A percentile compares a stretch with the other conserved stretches of the same genome.
phyloP scores from a whole-genome alignment of 192 early-diverging fungal species.

The Coemansia pectinata region DNA sequence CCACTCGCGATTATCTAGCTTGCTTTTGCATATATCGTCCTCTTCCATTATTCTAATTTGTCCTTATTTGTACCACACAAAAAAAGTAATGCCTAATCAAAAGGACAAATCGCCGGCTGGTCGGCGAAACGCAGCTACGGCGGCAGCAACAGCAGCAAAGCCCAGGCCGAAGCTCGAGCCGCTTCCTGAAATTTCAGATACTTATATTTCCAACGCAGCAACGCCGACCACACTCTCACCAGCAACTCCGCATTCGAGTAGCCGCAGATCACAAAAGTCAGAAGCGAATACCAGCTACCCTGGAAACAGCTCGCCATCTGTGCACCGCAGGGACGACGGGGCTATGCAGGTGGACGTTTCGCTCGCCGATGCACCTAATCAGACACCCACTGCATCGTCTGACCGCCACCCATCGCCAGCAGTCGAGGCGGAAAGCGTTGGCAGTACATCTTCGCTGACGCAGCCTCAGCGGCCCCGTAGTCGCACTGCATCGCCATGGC shows the following conservation, averaged over 20 bases:
- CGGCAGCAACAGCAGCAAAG: background rate
- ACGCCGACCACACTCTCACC: slow-evolving; percentile 5
- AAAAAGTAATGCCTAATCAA: slow-evolving; percentile 21
- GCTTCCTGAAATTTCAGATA: slow-evolving; percentile 33
- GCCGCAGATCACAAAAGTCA: background rate
- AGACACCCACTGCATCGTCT: background rate
- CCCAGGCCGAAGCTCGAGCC: slow-evolving; percentile 26
- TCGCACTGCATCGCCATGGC: slow-evolving; percentile 43
- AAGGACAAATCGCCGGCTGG: slow-evolving; percentile 15
- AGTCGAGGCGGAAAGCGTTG: background rate
- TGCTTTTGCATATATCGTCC: background rate
- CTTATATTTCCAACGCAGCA: background rate
- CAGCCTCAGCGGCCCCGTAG: slow-evolving; percentile 21
- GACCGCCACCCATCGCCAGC: slow-evolving; percentile 1
- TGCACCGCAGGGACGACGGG: slow-evolving; percentile 3
- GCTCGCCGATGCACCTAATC: slow-evolving; percentile 6
- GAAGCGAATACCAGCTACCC: background rate
- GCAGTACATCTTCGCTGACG: background rate
- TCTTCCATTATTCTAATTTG: background rate
- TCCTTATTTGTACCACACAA: background rate
- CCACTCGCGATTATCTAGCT: no score
- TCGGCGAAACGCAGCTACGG: slow-evolving; percentile 5
- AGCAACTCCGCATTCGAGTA: background rate
- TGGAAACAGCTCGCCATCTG: slow-evolving; percentile 6
- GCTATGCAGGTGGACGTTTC: background rate